phyloP scores from a whole-genome alignment of 1,284 basidiomycete genomes.

The Moniliella sp. region DNA sequence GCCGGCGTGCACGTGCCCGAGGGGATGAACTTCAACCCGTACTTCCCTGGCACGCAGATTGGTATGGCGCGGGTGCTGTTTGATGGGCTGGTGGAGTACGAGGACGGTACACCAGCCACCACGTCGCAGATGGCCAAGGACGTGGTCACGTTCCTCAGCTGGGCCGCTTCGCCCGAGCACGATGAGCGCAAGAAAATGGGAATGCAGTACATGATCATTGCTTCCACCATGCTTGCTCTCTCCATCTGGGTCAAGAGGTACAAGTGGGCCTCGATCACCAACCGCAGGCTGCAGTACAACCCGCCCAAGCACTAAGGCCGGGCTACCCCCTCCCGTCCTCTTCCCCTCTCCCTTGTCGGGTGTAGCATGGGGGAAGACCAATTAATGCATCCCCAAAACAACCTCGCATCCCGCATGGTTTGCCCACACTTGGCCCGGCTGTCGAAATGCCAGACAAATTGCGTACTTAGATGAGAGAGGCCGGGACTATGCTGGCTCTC shows the following conservation, averaged over 20 bases:
- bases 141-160: constrained; percentile 13
- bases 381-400: no score
- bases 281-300: constrained; percentile 7
- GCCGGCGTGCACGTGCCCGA: constrained; percentile 88
- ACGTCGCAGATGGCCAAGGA: constrained; percentile 96
- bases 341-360: no score
- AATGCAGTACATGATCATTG: constrained; percentile 37
- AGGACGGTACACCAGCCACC: constrained; percentile 66
- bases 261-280: constrained; percentile 73
- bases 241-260: constrained; percentile 75
- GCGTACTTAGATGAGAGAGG: no score
- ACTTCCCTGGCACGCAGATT: constrained; percentile 46
- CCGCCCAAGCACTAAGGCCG: background rate
- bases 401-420: no score
- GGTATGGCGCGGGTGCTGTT: constrained; percentile 93
- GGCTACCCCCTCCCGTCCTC: background rate
- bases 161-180: constrained; percentile 68
- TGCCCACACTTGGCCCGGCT: constrained; percentile 2
- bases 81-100: constrained; percentile 43
- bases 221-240: constrained; percentile 55
- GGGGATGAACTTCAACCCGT: constrained; percentile 42
- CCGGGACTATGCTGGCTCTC: no score
- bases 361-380: no score
- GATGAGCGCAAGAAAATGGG: constrained; percentile 92
- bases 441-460: background rate